Conservation (phyloP, 2,329 filamentous ascomycete genomes). For the Trichoderma polysporum region DNA sequence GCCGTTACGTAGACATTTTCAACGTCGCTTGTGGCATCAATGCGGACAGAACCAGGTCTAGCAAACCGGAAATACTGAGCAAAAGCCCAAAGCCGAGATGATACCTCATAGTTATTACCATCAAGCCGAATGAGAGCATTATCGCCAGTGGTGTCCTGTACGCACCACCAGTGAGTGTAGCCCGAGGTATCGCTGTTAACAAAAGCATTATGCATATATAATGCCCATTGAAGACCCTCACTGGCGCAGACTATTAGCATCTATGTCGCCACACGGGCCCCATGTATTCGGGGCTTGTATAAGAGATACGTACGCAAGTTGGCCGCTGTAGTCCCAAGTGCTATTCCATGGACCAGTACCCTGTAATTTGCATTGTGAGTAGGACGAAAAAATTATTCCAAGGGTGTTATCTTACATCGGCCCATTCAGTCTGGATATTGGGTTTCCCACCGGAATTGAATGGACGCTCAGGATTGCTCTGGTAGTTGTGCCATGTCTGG, state of each 20-base stretch:
- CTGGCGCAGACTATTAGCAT: background rate
- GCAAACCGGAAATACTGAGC: slow-evolving; percentile 17
- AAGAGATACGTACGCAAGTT: slow-evolving; percentile 4
- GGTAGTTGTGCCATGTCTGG: slow-evolving; percentile 15
- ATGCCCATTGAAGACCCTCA: slow-evolving; percentile 13
- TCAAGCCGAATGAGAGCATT: slow-evolving; percentile 16
- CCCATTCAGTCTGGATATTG: slow-evolving; percentile 11
- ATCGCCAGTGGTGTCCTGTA: slow-evolving; percentile 4
- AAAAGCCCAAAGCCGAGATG: slow-evolving; percentile 12
- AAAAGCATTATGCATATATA: slow-evolving; percentile 15
- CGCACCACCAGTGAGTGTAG: slow-evolving; percentile 17
- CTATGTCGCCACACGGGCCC: too few species aligned
- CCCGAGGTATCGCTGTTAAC: slow-evolving; percentile 12
- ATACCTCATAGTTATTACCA: slow-evolving; percentile 4
- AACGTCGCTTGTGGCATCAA: slow-evolving; percentile 5
- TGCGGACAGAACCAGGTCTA: slow-evolving; percentile 1
- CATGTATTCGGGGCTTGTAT: background rate
- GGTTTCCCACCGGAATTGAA: slow-evolving; percentile 10
- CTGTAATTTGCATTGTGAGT: background rate
- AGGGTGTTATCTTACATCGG: background rate
- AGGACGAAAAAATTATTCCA: background rate
- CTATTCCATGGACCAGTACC: slow-evolving; percentile 11
- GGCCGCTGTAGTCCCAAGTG: slow-evolving; percentile 16
- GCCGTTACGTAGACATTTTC: slow-evolving; percentile 15
- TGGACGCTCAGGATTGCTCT: slow-evolving; percentile 16